phyloP scores from a whole-genome alignment of 169 alveolate genomes.

The Plasmodium ovale region DNA sequence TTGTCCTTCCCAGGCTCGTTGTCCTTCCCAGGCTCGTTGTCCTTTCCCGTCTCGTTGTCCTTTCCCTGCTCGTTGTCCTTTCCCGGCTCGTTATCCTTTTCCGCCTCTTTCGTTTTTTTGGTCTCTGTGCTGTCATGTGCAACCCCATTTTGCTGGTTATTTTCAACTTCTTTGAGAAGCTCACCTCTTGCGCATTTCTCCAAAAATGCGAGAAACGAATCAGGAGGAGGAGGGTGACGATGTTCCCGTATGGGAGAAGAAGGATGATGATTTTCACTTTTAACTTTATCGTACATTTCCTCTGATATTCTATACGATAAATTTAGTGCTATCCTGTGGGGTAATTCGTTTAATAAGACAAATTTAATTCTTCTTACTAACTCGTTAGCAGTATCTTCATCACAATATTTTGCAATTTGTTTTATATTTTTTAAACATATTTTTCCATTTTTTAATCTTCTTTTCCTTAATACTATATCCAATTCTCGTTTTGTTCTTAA shows the following conservation, averaged over 20 bases:
- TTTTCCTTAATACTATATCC: neutral
- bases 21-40: no score
- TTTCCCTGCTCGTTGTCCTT: no score
- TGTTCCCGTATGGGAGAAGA: neutral
- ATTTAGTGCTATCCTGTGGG: slow-evolving; percentile 21
- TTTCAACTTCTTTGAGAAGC: no score
- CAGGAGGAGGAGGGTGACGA: no score
- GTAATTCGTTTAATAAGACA: slow-evolving; percentile 50
- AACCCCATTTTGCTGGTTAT: no score
- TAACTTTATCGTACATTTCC: slow-evolving; percentile 42
- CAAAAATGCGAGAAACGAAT: no score
- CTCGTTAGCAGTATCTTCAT: slow-evolving; percentile 42
- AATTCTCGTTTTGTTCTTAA: slow-evolving; percentile 22
- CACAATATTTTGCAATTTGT: slow-evolving; percentile 49
- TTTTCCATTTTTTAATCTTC: slow-evolving; percentile 23
- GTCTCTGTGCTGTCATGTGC: no score
- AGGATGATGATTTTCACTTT: neutral
- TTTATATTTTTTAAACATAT: slow-evolving; percentile 9
- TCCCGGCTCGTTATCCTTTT: no score
- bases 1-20: no score
- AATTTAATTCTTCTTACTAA: slow-evolving; percentile 8
- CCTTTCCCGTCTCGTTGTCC: no score
- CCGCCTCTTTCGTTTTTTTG: no score
- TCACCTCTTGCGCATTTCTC: no score
- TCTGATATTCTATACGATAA: slow-evolving; percentile 12